Conservation (phyloP, 805 yeast species). For the Candida ascalaphidarum region DNA sequence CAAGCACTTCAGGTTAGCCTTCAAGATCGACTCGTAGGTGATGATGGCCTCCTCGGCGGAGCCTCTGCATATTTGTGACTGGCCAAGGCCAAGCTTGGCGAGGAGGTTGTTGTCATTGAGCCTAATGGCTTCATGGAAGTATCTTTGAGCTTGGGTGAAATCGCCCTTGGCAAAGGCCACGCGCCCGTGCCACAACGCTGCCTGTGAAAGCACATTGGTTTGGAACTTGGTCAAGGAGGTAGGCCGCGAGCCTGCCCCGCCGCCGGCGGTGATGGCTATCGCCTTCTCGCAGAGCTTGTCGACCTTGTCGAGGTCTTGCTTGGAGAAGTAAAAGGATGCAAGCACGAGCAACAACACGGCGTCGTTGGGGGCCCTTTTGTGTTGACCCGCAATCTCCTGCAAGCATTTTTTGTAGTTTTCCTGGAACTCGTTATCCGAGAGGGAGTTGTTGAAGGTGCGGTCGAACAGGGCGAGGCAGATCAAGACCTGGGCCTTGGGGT, state of each 20-base stretch:
- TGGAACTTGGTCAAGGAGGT: slow-evolving; percentile 18
- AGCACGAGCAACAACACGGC: slow-evolving; percentile 58
- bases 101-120: slow-evolving; percentile 56
- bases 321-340: slow-evolving; percentile 66
- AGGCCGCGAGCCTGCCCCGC: too few relatives aligned
- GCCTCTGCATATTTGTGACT: slow-evolving; percentile 69
- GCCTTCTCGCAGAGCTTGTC: slow-evolving; percentile 48
- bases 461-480: slow-evolving; percentile 64
- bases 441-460: slow-evolving; percentile 45
- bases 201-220: slow-evolving; percentile 24
- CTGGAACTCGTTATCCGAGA: slow-evolving; percentile 55
- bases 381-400: slow-evolving; percentile 30
- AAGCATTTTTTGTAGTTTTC: slow-evolving; percentile 53
- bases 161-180: slow-evolving; percentile 55
- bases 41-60: slow-evolving; percentile 77
- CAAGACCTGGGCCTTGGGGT: slow-evolving; percentile 54
- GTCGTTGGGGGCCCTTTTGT: slow-evolving; percentile 36
- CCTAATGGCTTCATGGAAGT: slow-evolving; percentile 65
- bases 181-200: slow-evolving; percentile 77
- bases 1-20: slow-evolving; percentile 55
- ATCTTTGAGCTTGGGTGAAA: slow-evolving; percentile 59
- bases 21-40: slow-evolving; percentile 69
- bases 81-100: slow-evolving; percentile 79
- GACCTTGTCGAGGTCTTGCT: slow-evolving; percentile 50
- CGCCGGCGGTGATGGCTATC: slow-evolving; percentile 11